Percentiles rank a stretch among this genome's conserved stretches.
These are phyloP conservation scores for Austropuccinia psidii DNA, from an alignment of 1,284 basidiomycete genomes.

Conservation along the genomic window DNA sequence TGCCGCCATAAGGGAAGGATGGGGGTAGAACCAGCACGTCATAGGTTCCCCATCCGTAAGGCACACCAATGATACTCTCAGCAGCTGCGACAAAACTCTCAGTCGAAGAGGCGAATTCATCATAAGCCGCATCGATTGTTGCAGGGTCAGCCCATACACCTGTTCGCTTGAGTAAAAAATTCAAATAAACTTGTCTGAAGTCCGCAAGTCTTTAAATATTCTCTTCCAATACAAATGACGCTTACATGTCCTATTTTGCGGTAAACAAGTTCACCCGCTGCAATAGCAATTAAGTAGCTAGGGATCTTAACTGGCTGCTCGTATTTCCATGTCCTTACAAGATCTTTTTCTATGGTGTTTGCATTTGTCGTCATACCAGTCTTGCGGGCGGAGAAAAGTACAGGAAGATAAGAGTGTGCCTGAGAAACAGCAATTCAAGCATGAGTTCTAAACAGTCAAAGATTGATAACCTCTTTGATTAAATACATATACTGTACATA, in stretches of 20 bases:
- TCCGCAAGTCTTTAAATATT: neutral
- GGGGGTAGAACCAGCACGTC: slow-evolving; percentile 87
- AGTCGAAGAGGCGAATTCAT: slow-evolving; percentile 81
- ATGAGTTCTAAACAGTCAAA: neutral
- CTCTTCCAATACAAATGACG: neutral
- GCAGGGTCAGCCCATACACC: slow-evolving; percentile 87
- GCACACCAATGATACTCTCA: slow-evolving; percentile 60
- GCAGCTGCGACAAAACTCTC: slow-evolving; percentile 67
- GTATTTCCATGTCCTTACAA: slow-evolving; percentile 49
- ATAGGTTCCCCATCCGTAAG: slow-evolving; percentile 81
- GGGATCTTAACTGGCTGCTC: slow-evolving; percentile 39
- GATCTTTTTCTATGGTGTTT: slow-evolving; percentile 61
- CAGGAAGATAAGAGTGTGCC: slow-evolving; percentile 62
- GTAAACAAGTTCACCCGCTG: slow-evolving; percentile 47
- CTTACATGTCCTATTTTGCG: slow-evolving; percentile 49
- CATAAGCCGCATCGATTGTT: slow-evolving; percentile 66
- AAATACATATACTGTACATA: no score
- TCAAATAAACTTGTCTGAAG: neutral
- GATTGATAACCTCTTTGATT: neutral
- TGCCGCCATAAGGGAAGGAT: slow-evolving; percentile 67
- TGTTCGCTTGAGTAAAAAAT: slow-evolving; percentile 54
- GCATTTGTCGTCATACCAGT: slow-evolving; percentile 42
- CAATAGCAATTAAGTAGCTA: slow-evolving; percentile 30
- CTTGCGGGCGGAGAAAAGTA: slow-evolving; percentile 74
- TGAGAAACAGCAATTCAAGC: neutral